Base-by-base conservation (phyloP, 2,329 filamentous ascomycete species). In the Lecanicillium sp. region DNA sequence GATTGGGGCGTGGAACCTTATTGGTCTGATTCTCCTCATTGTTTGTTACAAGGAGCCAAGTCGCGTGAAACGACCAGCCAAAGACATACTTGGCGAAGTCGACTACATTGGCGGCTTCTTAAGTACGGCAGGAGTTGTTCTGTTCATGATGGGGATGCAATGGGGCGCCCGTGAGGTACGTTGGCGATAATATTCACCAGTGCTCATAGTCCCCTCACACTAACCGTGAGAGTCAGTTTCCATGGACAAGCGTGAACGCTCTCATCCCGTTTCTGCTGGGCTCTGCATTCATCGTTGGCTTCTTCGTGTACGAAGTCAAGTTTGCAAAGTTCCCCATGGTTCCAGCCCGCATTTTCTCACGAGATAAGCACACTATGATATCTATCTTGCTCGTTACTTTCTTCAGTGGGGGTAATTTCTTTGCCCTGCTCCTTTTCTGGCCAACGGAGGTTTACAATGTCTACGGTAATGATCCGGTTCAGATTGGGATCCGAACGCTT, bases 381-480 rank as follows among this genome's bases (percentile, higher is more conserved):
- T 31, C 29, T n/a, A 31, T 31, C 6, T 17, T 31, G 29, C 58
- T 82, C 6, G 59, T 81, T 35, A 78, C 78, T 38, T 75, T 74
- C 48, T 71, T 77, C 37, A 74, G 71, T 1, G 74, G 74, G 4
- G 70, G 71, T 42, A 77, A 78, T 50, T 76, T 75, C 55, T 72
- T 75, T 51, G 68, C 68, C 0, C 59, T 71, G 12, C 51, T 74
- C 19, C 63, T 73, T 51, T 77, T 81, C 53, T 82, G 77, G 76
- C 75, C 75, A 5, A 78, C 74, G 0, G 71, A 82, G 53, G 70
- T 73, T 1, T 79, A 75, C 59, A 80, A 80, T 46, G 70, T 80
- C 9, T 81, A 80, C 51, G 75, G 75, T 6, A 74, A 83, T 45
- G 74, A 82, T 45, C 77, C 78, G 1, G 55, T 80, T 14, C 68